Percentiles rank a stretch among this genome's conserved stretches.
Conservation (phyloP, 2,329 filamentous ascomycete species). For the Cryphonectria naterciae region DNA sequence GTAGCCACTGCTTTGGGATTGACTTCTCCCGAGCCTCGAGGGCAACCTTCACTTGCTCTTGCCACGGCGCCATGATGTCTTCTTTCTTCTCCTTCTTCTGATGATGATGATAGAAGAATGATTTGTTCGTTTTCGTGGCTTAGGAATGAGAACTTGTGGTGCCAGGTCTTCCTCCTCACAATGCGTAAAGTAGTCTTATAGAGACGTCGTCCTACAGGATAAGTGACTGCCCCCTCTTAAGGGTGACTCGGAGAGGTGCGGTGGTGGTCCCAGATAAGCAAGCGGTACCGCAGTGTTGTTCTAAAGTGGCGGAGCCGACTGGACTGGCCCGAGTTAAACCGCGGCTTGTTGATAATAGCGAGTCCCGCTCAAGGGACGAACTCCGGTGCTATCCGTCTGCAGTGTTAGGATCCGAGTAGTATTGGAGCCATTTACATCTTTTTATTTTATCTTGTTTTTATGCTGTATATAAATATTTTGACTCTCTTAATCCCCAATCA, state of each 20-base stretch:
- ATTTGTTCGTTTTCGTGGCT: neutral
- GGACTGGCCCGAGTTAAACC: neutral
- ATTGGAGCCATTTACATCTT: neutral
- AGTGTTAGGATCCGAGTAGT: neutral
- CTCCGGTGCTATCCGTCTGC: neutral
- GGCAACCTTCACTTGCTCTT: conserved; percentile 39
- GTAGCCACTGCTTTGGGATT: conserved; percentile 41
- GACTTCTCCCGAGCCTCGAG: conserved; percentile 40
- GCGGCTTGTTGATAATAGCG: neutral
- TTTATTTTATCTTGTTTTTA: neutral
- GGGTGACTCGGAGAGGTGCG: neutral
- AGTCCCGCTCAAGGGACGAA: neutral
- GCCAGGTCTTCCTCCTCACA: neutral
- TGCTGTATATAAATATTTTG: no score
- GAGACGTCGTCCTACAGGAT: neutral
- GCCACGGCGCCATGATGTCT: conserved; percentile 33
- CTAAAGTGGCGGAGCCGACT: neutral
- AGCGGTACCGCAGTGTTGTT: neutral
- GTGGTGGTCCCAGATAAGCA: neutral
- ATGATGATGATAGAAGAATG: neutral
- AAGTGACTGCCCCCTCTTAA: neutral
- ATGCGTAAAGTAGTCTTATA: no score
- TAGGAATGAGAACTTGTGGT: neutral
- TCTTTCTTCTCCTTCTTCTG: conserved; percentile 4
- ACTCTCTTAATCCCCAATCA: no score